Evolutionary conservation across 2,329 filamentous ascomycete species (phyloP), one percentile per base, ranked within the genome.

Genomic region (Beauveria varroae): DNA sequence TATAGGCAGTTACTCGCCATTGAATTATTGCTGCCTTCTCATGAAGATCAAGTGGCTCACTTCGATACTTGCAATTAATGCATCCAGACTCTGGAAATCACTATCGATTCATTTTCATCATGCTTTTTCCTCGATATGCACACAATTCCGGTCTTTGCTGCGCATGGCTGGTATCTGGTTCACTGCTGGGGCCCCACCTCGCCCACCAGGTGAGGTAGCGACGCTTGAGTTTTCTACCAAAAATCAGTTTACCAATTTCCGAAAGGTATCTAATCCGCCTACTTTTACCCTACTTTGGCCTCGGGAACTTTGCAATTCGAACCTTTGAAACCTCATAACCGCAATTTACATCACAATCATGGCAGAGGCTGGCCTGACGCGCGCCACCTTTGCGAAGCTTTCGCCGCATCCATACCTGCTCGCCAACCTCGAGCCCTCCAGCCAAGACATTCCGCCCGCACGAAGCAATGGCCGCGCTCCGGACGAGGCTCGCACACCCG

Each of bases 321-420:
- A 61, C 1, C 3, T 24, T 43, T 1, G 1, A 34, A 57, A 3
- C 1, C 28, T 53, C 5, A 7, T 24, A 8, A 37, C 12, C 10
- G 5, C 22, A 28, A 6, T 7, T 7, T 20, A n/a, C 28, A 34
- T 47, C 55, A 64, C 22, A 34, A 73, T 74, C 74, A 68, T 74
- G 14, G 64, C 72, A 20, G 64, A 68, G 4, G 64, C 68, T 46
- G 79, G 79, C 58, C 74, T 84, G 60, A 76, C 81, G 50, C 77
- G 89, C 69, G 78, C 89, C 67, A 87, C 91, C 68, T 96, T 96
- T 75, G 91, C 92, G 62, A 93, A 93, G 70, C 87, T 97, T 71
- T 91, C 91, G 41, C 93, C 95, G 5, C 88, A 91, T 67, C 89
- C 91, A 9, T 97, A 91, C 77, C 87, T 98, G 64, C 88, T 96